Evolutionary conservation across 1,139 yeast species (phyloP).

Genomic region (Nakaseomyces kungkrabaensis): DNA sequence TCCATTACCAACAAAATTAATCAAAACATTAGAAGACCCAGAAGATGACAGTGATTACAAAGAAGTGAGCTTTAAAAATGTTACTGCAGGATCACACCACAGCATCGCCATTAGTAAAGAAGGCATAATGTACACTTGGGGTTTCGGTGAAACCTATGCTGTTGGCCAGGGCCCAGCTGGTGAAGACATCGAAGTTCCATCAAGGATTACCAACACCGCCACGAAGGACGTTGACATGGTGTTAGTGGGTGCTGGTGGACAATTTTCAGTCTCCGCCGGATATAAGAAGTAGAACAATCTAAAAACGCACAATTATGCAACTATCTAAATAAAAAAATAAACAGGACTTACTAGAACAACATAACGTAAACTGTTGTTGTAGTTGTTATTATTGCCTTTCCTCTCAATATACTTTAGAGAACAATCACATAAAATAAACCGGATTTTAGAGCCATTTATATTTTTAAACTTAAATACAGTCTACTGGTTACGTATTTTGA

Average conservation of each 20-base stretch:
- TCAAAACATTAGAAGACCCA: constrained; percentile 33
- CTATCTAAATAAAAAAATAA: not conserved
- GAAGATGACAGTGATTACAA: not conserved
- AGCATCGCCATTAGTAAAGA: constrained; percentile 62
- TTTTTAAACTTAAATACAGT: no score
- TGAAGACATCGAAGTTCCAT: constrained; percentile 79
- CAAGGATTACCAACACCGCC: constrained; percentile 86
- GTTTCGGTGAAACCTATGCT: constrained; percentile 93
- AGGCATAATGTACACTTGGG: constrained; percentile 92
- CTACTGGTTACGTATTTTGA: no score
- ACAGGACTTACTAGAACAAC: not conserved
- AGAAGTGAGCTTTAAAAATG: constrained; percentile 41
- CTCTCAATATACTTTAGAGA: no score
- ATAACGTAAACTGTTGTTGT: no score
- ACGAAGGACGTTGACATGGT: constrained; percentile 66
- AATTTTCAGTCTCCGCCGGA: constrained; percentile 84
- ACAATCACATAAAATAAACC: no score
- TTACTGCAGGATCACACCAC: constrained; percentile 88
- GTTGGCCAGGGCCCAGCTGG: constrained; percentile 90
- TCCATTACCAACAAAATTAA: constrained; percentile 68
- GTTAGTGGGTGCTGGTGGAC: constrained; percentile 86
- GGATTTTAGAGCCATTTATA: no score
- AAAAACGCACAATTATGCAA: no score
- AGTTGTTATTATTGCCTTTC: no score
- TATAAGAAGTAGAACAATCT: constrained; percentile 14